Evolutionary conservation across 1,284 basidiomycete species (phyloP).

Genomic region (Heterobasidion parviporum): DNA sequence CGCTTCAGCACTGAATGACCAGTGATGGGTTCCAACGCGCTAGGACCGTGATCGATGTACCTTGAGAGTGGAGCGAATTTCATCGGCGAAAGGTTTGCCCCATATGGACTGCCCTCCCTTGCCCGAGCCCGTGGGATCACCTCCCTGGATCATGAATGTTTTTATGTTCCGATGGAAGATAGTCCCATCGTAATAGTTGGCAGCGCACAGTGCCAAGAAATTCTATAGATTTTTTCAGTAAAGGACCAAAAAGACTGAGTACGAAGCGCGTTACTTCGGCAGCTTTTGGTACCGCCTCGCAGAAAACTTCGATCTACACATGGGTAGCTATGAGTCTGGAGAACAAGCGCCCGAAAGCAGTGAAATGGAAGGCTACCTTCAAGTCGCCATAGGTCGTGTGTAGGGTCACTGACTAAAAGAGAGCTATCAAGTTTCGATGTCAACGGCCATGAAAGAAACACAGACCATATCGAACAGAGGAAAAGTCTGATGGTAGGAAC

Average conservation of each 20-base stretch:
- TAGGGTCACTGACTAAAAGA: slow-evolving; percentile 80
- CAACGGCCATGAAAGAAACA: neutral
- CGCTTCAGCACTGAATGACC: neutral
- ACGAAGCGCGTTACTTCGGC: slow-evolving; percentile 62
- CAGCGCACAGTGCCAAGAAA: slow-evolving; percentile 90
- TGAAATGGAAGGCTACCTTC: slow-evolving; percentile 52
- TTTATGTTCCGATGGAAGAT: slow-evolving; percentile 93
- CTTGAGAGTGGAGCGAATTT: slow-evolving; percentile 87
- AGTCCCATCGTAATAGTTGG: slow-evolving; percentile 80
- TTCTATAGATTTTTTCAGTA: slow-evolving; percentile 48
- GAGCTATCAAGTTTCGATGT: slow-evolving; percentile 1
- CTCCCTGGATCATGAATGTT: slow-evolving; percentile 94
- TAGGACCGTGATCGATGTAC: slow-evolving; percentile 28
- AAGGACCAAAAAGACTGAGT: slow-evolving; percentile 1
- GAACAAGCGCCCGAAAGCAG: neutral
- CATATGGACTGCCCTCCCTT: slow-evolving; percentile 83
- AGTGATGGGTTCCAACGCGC: slow-evolving; percentile 2
- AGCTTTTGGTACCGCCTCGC: slow-evolving; percentile 89
- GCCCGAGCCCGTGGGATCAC: slow-evolving; percentile 76
- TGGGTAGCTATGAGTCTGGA: neutral
- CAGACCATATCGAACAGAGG: slow-evolving; percentile 8
- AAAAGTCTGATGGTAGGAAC: neutral
- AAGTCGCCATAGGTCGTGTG: slow-evolving; percentile 92
- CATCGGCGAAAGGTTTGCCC: slow-evolving; percentile 84
- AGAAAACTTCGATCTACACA: slow-evolving; percentile 88